Evolutionary conservation across 2,329 filamentous ascomycete species (phyloP).

Genomic region (Colletotrichum shisoi): DNA sequence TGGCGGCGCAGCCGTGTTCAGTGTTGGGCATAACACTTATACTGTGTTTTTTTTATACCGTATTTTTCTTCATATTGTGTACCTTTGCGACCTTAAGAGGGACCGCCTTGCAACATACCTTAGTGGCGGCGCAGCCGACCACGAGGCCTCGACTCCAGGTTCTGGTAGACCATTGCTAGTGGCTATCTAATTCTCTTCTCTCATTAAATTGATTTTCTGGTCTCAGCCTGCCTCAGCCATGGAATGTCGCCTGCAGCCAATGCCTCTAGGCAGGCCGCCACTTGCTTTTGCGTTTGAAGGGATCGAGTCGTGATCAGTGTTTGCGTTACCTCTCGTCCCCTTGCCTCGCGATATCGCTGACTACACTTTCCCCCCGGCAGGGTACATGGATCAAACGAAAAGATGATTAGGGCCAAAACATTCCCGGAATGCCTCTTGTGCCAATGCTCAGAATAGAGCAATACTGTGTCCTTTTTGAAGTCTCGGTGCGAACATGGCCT

Average conservation of each 20-base stretch:
- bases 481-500: not conserved
- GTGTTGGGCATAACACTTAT: no score
- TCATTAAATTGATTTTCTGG: not conserved
- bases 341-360: not conserved
- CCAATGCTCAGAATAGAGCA: constrained; percentile 4
- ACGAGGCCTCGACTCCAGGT: constrained; percentile 16
- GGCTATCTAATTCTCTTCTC: not conserved
- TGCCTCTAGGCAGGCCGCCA: constrained; percentile 10
- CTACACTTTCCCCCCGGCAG: constrained; percentile 8
- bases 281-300: constrained; percentile 14
- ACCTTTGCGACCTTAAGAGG: no score
- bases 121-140: constrained; percentile 2
- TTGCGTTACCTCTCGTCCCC: constrained; percentile 12
- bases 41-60: no score
- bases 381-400: not conserved
- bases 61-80: no score
- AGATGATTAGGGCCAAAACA: constrained; percentile 10
- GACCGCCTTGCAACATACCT: no score
- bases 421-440: constrained; percentile 11
- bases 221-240: constrained; percentile 29
- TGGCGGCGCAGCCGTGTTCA: not conserved
- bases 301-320: constrained; percentile 16
- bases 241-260: constrained; percentile 12
- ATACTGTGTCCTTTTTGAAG: constrained; percentile 2
- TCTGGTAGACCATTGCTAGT: constrained; percentile 1